A percentile compares a stretch with the other conserved stretches of the same genome.
Evolutionary conservation across 169 alveolate genomes (phyloP).

Genomic region (Cryptosporidium ubiquitum): DNA sequence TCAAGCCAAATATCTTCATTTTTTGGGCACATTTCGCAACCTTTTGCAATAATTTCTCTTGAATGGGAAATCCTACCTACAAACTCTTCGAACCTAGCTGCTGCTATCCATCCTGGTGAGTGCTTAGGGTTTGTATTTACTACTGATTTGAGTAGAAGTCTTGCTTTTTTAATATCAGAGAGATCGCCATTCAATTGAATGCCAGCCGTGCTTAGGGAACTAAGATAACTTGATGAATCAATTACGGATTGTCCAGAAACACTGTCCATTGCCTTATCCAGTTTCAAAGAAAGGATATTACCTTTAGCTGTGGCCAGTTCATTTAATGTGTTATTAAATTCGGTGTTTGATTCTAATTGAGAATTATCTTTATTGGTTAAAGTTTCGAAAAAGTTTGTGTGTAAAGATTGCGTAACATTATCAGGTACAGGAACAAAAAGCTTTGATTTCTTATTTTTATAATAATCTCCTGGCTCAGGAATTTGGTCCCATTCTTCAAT

Average conservation of each 20-base stretch:
- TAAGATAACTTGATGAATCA: constrained; percentile 95
- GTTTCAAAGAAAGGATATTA: constrained; percentile 90
- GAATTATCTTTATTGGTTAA: constrained; percentile 71
- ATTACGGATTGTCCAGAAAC: constrained; percentile 95
- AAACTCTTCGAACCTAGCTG: constrained; percentile 98
- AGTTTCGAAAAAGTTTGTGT: constrained; percentile 39
- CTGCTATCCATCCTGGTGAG: constrained; percentile 99
- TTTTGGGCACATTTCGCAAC: constrained; percentile 95
- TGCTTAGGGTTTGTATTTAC: constrained; percentile 94
- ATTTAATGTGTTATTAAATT: constrained; percentile 77
- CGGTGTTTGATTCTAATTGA: constrained; percentile 49
- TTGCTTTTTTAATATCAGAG: constrained; percentile 95
- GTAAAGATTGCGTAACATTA: constrained; percentile 80
- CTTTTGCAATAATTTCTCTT: constrained; percentile 94
- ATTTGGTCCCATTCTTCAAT: constrained; percentile 97
- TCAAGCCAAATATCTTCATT: constrained; percentile 99
- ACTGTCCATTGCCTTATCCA: constrained; percentile 93
- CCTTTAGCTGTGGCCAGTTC: constrained; percentile 94
- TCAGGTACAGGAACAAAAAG: constrained; percentile 93
- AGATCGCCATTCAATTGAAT: constrained; percentile 89
- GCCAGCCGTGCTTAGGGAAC: constrained; percentile 90
- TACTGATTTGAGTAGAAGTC: constrained; percentile 88
- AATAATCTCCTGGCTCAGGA: constrained; percentile 94
- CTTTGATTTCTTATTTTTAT: constrained; percentile 90
- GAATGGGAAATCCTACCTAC: constrained; percentile 94